Base-by-base conservation (phyloP, 768 basidiomycete genomes). In the Macrolepiota fuliginosa region DNA sequence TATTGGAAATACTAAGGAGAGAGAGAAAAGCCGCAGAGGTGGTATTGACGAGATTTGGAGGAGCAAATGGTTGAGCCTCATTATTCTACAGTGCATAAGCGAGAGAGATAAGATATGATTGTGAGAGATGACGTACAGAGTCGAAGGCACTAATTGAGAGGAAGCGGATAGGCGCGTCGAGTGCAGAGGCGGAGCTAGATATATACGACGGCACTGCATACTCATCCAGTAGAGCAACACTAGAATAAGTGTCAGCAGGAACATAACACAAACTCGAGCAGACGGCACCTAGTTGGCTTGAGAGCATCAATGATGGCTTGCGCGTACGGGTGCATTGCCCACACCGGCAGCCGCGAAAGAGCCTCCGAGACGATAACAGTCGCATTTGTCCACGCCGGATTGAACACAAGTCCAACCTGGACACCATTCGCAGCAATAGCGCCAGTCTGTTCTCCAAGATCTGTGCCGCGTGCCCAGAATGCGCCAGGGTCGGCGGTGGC, bases 21-120 rank as follows among this genome's bases (percentile, higher is more conserved):
- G 80, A 73, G 58, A 88, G 68, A 62, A 88, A 75, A 1, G 86
- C 77, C 4, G 87, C 84, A 0, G 84, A 79, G 1, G 83, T 79
- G 4, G 80, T 78, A 63, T 80, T 81, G 49, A 86, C 67, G 36
- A 88, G 74, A 64, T 88, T 88, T 15, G 87, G 87, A 2, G 86
- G 81, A 2, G 76, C 67, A 56, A 86, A 86, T 1, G 68, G 69
- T 54, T 77, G 65, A 0, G 76, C 72, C 19, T 71, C 66, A 2
- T 69, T 63, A 60, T 71, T 69, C 81, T 83, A 35, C 36, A 52
- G 24, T 25, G 11, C n/a, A 35, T 37, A 39, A 35, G n/a, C n/a
- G 42, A 19, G 17, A 54, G 67, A 65, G 17, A 69, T 63, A 54
- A 32, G 62, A 55, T 27, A 56, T 36, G 17, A 49, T 58, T 51